Evolutionary conservation across 2,329 filamentous ascomycete species (phyloP).

Genomic region (Lizonia empirigonia): DNA sequence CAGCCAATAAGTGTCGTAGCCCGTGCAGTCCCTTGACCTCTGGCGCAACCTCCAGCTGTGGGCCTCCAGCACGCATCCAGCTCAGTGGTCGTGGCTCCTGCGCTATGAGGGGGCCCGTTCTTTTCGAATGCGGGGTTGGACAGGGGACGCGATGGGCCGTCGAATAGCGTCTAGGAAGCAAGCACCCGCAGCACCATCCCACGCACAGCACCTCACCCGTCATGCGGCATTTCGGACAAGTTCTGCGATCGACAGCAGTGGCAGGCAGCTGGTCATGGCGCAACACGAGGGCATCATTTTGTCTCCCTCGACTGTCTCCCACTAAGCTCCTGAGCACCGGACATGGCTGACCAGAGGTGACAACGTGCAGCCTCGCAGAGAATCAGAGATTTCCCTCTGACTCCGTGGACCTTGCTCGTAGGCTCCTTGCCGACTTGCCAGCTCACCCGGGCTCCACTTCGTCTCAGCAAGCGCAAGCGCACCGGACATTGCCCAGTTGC

Average conservation of each 20-base stretch:
- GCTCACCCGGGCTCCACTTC: slow-evolving; percentile 13
- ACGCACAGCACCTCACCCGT: slow-evolving; percentile 26
- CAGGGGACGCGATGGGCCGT: slow-evolving; percentile 6
- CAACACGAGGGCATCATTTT: slow-evolving; percentile 18
- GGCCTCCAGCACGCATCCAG: slow-evolving; percentile 15
- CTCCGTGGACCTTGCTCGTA: slow-evolving; percentile 7
- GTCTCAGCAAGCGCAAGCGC: slow-evolving; percentile 9
- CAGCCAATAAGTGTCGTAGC: slow-evolving; percentile 24
- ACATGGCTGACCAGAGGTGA: slow-evolving; percentile 6
- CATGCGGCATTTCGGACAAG: slow-evolving; percentile 21
- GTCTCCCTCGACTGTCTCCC: slow-evolving; percentile 6
- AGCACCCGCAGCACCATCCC: slow-evolving; percentile 25
- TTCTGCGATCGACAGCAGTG: slow-evolving; percentile 17
- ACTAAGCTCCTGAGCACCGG: slow-evolving; percentile 2
- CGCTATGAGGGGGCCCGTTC: slow-evolving; percentile 13
- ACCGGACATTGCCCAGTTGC: slow-evolving; percentile 3
- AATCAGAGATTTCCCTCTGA: slow-evolving; percentile 12
- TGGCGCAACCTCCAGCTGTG: slow-evolving; percentile 10
- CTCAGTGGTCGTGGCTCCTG: slow-evolving; percentile 24
- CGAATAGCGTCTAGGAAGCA: slow-evolving; percentile 14
- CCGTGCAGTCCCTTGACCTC: slow-evolving; percentile 22
- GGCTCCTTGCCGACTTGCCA: slow-evolving; percentile 12
- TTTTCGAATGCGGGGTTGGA: slow-evolving; percentile 12
- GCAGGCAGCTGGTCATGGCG: slow-evolving; percentile 25
- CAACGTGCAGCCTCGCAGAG: slow-evolving; percentile 13